These are phyloP conservation scores for Draba incana DNA, from an alignment of 345 rosid species.

Conservation along the genomic window DNA sequence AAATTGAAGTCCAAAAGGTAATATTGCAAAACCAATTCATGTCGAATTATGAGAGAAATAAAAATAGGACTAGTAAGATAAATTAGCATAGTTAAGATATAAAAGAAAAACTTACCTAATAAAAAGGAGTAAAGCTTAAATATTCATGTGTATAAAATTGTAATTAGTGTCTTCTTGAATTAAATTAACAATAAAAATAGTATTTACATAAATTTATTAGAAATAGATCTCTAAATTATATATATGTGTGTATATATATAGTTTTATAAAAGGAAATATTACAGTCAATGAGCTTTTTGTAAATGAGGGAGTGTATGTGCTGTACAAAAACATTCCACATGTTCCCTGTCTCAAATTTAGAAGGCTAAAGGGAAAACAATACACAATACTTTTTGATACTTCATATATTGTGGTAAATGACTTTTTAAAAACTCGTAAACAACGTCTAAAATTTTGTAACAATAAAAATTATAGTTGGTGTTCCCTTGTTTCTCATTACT, in stretches of 20 bases:
- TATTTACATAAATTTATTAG: not conserved
- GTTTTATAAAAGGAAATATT: too few species aligned
- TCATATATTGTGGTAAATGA: not conserved
- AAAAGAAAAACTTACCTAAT: not conserved
- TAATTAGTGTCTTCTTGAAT: not conserved
- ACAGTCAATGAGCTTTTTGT: conserved; percentile 21
- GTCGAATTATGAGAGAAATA: not conserved
- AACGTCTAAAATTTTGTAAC: not conserved
- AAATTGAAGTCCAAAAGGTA: not conserved
- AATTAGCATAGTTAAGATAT: too few species aligned
- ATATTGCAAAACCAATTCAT: not conserved
- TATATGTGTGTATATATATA: too few species aligned
- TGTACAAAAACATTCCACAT: conserved; percentile 39
- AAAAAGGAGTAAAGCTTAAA: not conserved
- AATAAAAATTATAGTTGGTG: too few species aligned
- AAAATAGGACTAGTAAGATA: not conserved
- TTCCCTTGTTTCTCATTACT: too few species aligned
- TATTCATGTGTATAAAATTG: not conserved
- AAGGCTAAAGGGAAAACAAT: conserved; percentile 11
- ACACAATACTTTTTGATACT: not conserved
- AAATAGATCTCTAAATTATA: not conserved
- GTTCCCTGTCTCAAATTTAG: conserved; percentile 24
- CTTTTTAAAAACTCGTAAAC: not conserved
- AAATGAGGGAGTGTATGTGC: conserved; percentile 26
- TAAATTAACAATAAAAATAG: not conserved